A percentile compares a stretch with the other conserved stretches of the same genome.
Conservation (phyloP, 352 stramenopile species). For the Phytophthora tentaculata region DNA sequence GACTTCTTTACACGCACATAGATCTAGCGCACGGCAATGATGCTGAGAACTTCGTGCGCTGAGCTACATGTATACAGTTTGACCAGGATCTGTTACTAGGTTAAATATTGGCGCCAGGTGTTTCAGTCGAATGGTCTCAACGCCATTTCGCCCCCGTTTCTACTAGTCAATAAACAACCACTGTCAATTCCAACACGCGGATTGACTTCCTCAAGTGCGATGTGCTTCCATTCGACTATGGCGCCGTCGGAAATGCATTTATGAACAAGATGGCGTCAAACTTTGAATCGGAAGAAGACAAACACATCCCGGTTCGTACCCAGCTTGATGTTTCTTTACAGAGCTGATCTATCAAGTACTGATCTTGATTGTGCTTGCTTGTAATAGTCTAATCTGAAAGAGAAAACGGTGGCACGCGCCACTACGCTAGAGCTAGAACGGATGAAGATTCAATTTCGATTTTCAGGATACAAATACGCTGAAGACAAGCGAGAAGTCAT, state of each 20-base stretch:
- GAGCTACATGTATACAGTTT: no score
- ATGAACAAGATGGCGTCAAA: neutral
- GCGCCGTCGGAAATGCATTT: neutral
- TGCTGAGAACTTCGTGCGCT: no score
- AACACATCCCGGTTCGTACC: neutral
- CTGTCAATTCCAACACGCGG: neutral
- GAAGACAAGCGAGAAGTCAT: neutral
- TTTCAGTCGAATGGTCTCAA: neutral
- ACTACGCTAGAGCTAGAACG: neutral
- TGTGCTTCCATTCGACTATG: neutral
- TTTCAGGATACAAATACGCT: neutral
- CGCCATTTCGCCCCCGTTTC: neutral
- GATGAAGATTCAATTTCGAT: neutral
- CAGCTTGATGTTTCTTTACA: no score
- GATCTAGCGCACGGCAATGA: no score
- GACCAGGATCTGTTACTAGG: no score
- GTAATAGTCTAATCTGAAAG: neutral
- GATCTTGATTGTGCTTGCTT: neutral
- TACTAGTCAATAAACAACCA: neutral
- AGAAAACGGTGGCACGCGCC: neutral
- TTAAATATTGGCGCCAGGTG: no score
- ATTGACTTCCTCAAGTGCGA: neutral
- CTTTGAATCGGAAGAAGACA: neutral
- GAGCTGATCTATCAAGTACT: no score
- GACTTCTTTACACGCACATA: no score